Conservation (phyloP, 2,329 filamentous ascomycete genomes). For the Tolypocladium nubicola region DNA sequence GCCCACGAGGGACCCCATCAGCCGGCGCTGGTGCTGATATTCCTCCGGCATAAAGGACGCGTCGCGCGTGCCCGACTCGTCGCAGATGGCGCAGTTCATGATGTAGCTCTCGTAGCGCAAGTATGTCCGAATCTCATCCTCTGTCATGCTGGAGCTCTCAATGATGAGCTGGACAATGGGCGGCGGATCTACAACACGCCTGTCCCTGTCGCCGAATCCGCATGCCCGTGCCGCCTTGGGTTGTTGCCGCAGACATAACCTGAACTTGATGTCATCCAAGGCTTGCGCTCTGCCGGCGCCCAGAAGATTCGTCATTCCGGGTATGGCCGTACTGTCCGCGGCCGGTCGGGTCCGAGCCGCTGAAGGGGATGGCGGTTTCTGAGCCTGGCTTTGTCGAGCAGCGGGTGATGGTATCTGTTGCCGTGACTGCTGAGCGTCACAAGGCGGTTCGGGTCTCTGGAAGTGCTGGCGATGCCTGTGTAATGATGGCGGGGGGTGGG, state of each 20-base stretch:
- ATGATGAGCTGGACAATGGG: conserved; percentile 69
- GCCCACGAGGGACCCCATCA: conserved; percentile 72
- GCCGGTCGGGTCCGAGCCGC: neutral
- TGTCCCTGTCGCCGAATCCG: conserved; percentile 73
- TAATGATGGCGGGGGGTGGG: neutral
- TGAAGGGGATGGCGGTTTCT: neutral
- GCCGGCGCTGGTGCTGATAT: conserved; percentile 58
- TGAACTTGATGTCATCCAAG: conserved; percentile 16
- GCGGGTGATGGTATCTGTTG: neutral
- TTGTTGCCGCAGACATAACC: conserved; percentile 56
- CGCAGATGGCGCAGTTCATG: conserved; percentile 68
- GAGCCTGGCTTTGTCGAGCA: neutral
- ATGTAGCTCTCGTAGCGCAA: conserved; percentile 57
- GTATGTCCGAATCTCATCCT: conserved; percentile 39
- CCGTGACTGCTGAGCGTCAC: neutral
- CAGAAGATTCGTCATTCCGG: conserved; percentile 16
- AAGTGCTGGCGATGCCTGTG: neutral
- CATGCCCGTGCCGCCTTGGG: conserved; percentile 69
- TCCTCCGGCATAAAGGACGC: conserved; percentile 63
- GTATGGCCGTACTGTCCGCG: neutral
- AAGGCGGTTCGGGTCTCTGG: neutral
- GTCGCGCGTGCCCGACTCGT: conserved; percentile 56
- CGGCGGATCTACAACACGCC: conserved; percentile 73
- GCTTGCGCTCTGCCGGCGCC: conserved; percentile 8
- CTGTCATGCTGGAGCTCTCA: conserved; percentile 42